Conservation (phyloP, 2,329 filamentous ascomycete species). For the Monosporascus sp. region DNA sequence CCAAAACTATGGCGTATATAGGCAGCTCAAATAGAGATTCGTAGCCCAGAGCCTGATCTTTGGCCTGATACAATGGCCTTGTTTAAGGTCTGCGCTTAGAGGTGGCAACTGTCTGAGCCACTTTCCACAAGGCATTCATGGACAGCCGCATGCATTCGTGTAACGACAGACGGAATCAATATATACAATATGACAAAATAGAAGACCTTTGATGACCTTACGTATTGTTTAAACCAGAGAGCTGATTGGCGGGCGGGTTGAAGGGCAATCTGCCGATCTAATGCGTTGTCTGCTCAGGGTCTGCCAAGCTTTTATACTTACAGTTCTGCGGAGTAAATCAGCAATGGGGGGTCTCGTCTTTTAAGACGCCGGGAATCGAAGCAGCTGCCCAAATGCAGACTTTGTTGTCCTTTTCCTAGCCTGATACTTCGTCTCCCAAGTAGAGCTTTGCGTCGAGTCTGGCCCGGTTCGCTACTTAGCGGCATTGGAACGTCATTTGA, state of each 20-base stretch:
- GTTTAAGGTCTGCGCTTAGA: background rate
- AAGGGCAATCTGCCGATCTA: background rate
- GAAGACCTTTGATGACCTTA: background rate
- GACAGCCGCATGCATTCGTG: background rate
- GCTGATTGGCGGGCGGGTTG: background rate
- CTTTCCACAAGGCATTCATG: background rate
- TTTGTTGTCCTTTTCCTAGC: slow-evolving; percentile 1
- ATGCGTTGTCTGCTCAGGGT: slow-evolving; percentile 3
- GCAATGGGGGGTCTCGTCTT: slow-evolving; percentile 16
- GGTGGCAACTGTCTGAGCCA: background rate
- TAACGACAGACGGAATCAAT: background rate
- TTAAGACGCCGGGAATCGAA: slow-evolving; percentile 6
- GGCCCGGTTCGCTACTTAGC: slow-evolving; percentile 4
- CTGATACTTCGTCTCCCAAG: slow-evolving; percentile 8
- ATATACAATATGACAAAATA: background rate
- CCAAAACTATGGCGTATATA: slow-evolving; percentile 12
- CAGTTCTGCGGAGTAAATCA: slow-evolving; percentile 1
- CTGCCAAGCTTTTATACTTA: slow-evolving; percentile 16
- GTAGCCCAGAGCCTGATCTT: slow-evolving; percentile 4
- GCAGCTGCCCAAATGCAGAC: background rate
- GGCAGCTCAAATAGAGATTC: slow-evolving; percentile 16
- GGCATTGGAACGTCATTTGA: slow-evolving; percentile 23
- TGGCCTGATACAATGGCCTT: background rate
- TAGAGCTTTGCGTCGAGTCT: background rate
- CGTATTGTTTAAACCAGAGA: background rate